phyloP scores from a whole-genome alignment of 2,329 filamentous ascomycete genomes.

The Beauveria varroae region DNA sequence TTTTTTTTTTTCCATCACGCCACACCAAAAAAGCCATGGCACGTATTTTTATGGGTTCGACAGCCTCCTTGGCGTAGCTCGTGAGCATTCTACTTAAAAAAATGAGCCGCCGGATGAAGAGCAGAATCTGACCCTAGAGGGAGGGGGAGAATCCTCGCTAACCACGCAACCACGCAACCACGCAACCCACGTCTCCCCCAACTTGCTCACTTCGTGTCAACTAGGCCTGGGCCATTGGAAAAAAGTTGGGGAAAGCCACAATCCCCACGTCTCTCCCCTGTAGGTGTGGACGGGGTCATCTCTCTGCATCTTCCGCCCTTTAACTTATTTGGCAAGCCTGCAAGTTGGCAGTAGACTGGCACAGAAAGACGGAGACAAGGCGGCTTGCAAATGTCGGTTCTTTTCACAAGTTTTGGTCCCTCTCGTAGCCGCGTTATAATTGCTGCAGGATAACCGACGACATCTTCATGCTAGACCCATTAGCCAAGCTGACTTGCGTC shows the following conservation, averaged over 20 bases:
- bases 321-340: neutral
- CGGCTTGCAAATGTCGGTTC: neutral
- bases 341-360: neutral
- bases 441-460: too few relatives aligned
- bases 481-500: too few relatives aligned
- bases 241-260: slow-evolving; percentile 8
- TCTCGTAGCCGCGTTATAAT: neutral
- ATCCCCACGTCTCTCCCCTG: neutral
- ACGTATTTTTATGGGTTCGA: neutral
- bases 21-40: neutral
- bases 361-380: too few relatives aligned
- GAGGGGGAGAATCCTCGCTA: neutral
- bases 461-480: too few relatives aligned
- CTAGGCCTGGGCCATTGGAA: neutral
- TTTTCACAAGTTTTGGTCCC: neutral
- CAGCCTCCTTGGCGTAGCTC: neutral
- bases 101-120: neutral
- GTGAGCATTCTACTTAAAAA: neutral
- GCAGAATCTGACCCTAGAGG: neutral
- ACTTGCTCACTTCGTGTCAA: neutral
- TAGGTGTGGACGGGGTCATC: neutral
- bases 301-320: neutral
- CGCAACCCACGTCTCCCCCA: neutral
- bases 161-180: too few relatives aligned
- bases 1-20: neutral